A percentile compares a stretch with the other conserved stretches of the same genome.
Evolutionary conservation across 164 flowering plant genomes (phyloP).

Genomic region (Tetrastigma voinierianum): DNA sequence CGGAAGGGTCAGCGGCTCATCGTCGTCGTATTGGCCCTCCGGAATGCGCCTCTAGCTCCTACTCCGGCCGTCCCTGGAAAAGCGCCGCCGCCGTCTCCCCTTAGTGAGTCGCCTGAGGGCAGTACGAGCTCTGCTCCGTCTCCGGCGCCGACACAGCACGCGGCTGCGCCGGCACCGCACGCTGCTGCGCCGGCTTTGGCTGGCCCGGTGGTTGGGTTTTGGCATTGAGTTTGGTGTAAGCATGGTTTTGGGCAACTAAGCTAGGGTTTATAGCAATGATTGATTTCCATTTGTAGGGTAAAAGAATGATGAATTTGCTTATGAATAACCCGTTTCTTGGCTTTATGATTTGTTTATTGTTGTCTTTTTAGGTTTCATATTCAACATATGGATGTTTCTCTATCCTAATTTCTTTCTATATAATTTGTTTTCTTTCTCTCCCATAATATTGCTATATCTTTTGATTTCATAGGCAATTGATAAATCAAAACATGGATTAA

Average conservation of each 20-base stretch:
- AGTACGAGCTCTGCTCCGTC: background rate
- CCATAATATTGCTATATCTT: too few relatives aligned
- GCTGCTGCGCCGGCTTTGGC: background rate
- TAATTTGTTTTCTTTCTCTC: too few relatives aligned
- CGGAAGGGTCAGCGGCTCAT: conserved; percentile 41
- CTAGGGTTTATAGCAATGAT: too few relatives aligned
- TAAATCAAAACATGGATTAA: too few relatives aligned
- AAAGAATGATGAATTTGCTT: too few relatives aligned
- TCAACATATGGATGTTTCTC: too few relatives aligned
- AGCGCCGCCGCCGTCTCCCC: conserved; percentile 1
- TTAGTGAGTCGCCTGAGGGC: background rate
- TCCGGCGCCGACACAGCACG: background rate
- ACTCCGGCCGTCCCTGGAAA: conserved; percentile 4
- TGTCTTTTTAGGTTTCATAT: too few relatives aligned
- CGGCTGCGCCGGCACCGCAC: background rate
- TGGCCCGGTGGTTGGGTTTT: background rate
- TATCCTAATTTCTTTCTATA: too few relatives aligned
- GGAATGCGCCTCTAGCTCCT: conserved; percentile 6
- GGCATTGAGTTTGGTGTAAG: conserved; percentile 7
- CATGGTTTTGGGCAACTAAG: conserved; percentile 10
- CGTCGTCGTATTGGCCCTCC: conserved; percentile 37
- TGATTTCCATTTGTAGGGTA: too few relatives aligned
- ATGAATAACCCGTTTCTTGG: too few relatives aligned
- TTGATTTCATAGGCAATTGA: too few relatives aligned
- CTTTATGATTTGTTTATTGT: too few relatives aligned